A percentile compares a stretch with the other conserved stretches of the same genome.
phyloP scores from a whole-genome alignment of 176 grass and related monocot species.

The Dactylis glomerata region DNA sequence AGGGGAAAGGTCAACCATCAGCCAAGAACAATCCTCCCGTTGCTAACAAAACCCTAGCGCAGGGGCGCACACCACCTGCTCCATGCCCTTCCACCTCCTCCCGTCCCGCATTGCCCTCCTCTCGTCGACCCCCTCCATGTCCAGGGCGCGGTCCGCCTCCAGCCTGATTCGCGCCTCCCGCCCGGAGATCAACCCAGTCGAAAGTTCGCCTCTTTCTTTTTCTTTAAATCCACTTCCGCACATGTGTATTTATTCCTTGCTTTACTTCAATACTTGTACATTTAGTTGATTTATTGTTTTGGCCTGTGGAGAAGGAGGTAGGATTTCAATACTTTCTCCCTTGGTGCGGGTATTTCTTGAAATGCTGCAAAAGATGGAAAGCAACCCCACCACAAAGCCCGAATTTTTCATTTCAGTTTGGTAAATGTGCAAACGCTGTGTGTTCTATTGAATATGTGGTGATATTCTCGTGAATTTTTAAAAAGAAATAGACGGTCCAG shows the following conservation, averaged over 20 bases:
- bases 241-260: not conserved
- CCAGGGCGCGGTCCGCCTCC: not conserved
- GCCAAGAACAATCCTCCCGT: not conserved
- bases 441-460: not conserved
- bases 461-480: too few relatives aligned
- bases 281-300: not conserved
- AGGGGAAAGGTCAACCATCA: not conserved
- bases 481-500: too few relatives aligned
- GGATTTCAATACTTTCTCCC: not conserved
- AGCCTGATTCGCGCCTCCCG: not conserved
- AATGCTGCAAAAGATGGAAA: not conserved
- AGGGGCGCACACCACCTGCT: not conserved
- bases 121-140: not conserved
- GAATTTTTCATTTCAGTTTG: not conserved
- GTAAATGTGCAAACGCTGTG: not conserved
- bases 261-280: not conserved
- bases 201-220: not conserved
- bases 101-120: slow-evolving; percentile 21
- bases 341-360: not conserved
- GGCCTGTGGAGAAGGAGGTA: not conserved
- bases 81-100: slow-evolving; percentile 22
- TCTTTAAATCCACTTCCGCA: not conserved
- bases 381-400: not conserved
- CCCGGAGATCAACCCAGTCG: not conserved
- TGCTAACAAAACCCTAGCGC: not conserved